Percentiles rank a stretch among this genome's conserved stretches.
Conservation (phyloP, 2,329 filamentous ascomycete species). For the Geosmithia flava region DNA sequence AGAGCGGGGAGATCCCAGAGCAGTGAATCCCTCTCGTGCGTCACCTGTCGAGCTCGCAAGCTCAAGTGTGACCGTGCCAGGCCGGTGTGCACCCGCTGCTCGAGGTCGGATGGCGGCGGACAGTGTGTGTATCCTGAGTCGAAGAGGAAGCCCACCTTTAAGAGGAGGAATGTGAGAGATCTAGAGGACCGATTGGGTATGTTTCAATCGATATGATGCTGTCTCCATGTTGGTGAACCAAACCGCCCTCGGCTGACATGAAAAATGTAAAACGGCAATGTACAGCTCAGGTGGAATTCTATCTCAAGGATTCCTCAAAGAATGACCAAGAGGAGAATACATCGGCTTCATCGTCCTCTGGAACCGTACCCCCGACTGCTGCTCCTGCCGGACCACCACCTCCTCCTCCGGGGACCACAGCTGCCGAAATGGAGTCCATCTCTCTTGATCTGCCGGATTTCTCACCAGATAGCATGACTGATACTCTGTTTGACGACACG, state of each 20-base stretch:
- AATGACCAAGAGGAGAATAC: conserved; percentile 10
- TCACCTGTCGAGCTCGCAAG: conserved; percentile 74
- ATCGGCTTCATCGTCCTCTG: neutral
- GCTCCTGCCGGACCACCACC: neutral
- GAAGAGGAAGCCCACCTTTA: conserved; percentile 75
- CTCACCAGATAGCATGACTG: neutral
- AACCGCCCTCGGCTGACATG: conserved; percentile 3
- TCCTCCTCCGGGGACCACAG: neutral
- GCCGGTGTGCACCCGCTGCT: conserved; percentile 71
- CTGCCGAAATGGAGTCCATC: neutral
- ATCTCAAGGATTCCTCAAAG: conserved; percentile 54
- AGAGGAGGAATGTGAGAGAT: conserved; percentile 81
- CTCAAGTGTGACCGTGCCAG: conserved; percentile 74
- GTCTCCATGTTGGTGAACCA: neutral
- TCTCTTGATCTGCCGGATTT: neutral
- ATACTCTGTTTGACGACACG: conserved; percentile 1
- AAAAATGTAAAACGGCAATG: no score
- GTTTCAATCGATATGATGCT: conserved; percentile 5
- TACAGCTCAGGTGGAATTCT: conserved; percentile 68
- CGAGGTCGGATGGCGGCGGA: conserved; percentile 45
- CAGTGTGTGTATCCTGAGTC: conserved; percentile 85
- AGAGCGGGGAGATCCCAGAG: conserved; percentile 1
- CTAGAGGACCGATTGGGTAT: conserved; percentile 77
- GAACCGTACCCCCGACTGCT: neutral
- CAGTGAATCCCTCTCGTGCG: conserved; percentile 56